A percentile compares a stretch with the other conserved stretches of the same genome.
These are phyloP conservation scores for Neopestalotiopsis clavispora DNA, from an alignment of 2,329 filamentous ascomycete genomes.

Conservation along the genomic window DNA sequence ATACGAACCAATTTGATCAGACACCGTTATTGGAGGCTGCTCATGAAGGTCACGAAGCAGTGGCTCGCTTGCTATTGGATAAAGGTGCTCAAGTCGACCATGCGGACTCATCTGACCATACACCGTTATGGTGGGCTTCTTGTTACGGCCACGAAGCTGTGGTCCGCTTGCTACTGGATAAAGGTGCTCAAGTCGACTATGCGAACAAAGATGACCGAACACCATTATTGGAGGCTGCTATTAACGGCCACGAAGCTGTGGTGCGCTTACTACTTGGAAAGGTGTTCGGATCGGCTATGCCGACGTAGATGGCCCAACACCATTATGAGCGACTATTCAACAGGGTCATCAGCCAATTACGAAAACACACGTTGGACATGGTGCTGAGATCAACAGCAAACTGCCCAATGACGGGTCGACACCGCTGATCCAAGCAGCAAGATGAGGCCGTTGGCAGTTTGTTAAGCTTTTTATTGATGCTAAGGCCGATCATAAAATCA, in stretches of 20 bases:
- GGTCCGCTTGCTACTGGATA: not conserved
- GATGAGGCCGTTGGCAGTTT: not conserved
- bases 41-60: too few species aligned
- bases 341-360: too few species aligned
- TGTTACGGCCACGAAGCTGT: too few species aligned
- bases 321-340: too few species aligned
- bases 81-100: too few species aligned
- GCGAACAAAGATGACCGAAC: slow-evolving; percentile 30
- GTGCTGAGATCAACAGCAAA: not conserved
- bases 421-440: not conserved
- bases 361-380: not conserved
- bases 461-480: not conserved
- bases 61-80: too few species aligned
- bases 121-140: too few species aligned
- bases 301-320: too few species aligned
- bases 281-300: not conserved
- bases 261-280: slow-evolving; percentile 3
- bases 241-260: slow-evolving; percentile 6
- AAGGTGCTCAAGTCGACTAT: slow-evolving; percentile 30
- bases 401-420: not conserved
- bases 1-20: too few species aligned
- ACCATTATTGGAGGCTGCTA: slow-evolving; percentile 14
- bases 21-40: too few species aligned
- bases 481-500: not conserved
- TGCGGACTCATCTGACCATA: too few species aligned